These are phyloP conservation scores for Trichoderma citrinoviride DNA, from an alignment of 2,329 filamentous ascomycete genomes.

Conservation along the genomic window DNA sequence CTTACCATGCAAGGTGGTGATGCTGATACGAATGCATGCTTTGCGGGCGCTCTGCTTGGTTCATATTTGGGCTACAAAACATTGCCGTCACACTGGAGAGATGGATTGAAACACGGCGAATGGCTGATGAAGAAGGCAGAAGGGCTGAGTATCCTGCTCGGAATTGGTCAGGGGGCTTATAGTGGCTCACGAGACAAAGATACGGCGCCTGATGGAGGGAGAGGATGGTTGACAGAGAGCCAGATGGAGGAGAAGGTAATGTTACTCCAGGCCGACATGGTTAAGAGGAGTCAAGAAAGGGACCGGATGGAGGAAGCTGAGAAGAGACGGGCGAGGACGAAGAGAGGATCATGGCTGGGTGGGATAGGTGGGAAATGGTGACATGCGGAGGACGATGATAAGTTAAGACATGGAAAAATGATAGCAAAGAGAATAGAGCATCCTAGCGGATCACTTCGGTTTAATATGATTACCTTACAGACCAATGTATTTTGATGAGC, in stretches of 20 bases:
- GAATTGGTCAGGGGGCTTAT: constrained; percentile 37
- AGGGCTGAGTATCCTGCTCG: constrained; percentile 39
- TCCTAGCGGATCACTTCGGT: too few species aligned
- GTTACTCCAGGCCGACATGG: constrained; percentile 36
- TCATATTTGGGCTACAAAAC: constrained; percentile 46
- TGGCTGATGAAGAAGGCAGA: constrained; percentile 47
- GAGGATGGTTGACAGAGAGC: constrained; percentile 37
- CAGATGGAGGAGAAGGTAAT: constrained; percentile 39
- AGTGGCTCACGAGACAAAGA: constrained; percentile 39
- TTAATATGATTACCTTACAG: not conserved
- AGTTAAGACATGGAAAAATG: too few species aligned
- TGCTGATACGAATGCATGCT: constrained; percentile 54
- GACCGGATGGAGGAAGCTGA: constrained; percentile 28
- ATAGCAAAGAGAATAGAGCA: not conserved
- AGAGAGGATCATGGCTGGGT: constrained; percentile 9
- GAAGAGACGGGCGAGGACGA: constrained; percentile 24
- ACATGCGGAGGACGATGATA: not conserved
- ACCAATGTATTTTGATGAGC: constrained; percentile 8
- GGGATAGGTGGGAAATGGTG: not conserved
- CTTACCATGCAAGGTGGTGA: constrained; percentile 53
- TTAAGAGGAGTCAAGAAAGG: constrained; percentile 30
- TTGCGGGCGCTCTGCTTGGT: constrained; percentile 50
- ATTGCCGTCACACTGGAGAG: constrained; percentile 49
- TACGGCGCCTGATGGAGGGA: constrained; percentile 43
- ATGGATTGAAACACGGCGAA: constrained; percentile 44